Percentiles rank a stretch among this genome's conserved stretches.
Conservation (phyloP, 2,329 filamentous ascomycete species). For the Teratosphaeria nubilosa region DNA sequence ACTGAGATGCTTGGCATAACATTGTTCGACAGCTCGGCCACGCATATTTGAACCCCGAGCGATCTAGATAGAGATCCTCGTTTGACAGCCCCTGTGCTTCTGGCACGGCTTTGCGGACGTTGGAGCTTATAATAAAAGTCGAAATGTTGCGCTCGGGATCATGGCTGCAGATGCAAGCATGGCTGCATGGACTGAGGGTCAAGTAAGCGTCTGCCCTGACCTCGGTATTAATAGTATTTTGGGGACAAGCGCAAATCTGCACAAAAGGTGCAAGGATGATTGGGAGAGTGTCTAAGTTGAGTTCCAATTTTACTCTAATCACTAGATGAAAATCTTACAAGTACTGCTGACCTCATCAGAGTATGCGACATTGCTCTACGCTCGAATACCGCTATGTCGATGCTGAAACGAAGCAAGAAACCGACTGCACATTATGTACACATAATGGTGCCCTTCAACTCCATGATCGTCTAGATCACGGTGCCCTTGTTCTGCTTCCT, state of each 20-base stretch:
- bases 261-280: not conserved
- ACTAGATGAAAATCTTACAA: not conserved
- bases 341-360: not conserved
- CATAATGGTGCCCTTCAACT: not conserved
- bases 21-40: not conserved
- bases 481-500: conserved; percentile 13
- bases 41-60: not conserved
- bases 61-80: not conserved
- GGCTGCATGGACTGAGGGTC: not conserved
- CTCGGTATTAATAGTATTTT: not conserved
- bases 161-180: too few relatives aligned
- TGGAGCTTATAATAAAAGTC: not conserved
- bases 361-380: not conserved
- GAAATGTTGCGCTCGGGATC: not conserved
- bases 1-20: not conserved
- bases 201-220: not conserved
- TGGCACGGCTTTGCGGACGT: not conserved
- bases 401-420: not conserved
- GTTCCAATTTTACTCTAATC: not conserved
- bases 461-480: conserved; percentile 5
- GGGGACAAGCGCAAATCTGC: not conserved
- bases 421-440: not conserved
- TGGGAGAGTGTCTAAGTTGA: not conserved
- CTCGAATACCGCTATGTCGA: not conserved
- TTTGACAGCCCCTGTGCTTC: not conserved